Percentiles rank a stretch among this genome's conserved stretches.
Conservation (phyloP, 768 basidiomycete species). For the Antrodiella citrinella region DNA sequence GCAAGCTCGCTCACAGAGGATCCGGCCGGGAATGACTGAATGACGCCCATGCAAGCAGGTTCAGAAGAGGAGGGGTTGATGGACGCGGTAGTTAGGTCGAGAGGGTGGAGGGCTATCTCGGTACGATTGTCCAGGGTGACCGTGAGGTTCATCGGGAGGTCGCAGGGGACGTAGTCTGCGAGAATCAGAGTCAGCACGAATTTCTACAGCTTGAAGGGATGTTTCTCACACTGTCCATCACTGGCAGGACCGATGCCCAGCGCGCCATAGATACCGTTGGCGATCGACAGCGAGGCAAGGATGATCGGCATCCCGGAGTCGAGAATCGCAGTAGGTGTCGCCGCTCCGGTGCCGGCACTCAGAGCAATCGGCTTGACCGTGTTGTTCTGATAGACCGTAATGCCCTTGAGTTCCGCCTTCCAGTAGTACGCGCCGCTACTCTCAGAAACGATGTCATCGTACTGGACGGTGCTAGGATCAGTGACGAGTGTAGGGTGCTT, state of each 20-base stretch:
- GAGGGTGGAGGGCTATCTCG: conserved; percentile 60
- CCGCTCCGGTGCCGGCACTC: conserved; percentile 28
- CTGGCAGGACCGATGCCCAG: conserved; percentile 48
- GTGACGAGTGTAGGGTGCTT: conserved; percentile 51
- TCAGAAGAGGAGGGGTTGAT: conserved; percentile 27
- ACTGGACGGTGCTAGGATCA: conserved; percentile 44
- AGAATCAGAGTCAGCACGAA: conserved; percentile 6
- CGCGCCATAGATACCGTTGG: conserved; percentile 75
- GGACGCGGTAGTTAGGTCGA: conserved; percentile 48
- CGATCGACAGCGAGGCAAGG: conserved; percentile 48
- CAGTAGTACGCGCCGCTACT: conserved; percentile 44
- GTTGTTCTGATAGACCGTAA: conserved; percentile 54
- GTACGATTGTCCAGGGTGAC: conserved; percentile 53
- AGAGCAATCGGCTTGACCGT: conserved; percentile 31
- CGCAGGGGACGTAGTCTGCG: conserved; percentile 69
- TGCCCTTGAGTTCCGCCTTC: conserved; percentile 49
- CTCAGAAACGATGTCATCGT: conserved; percentile 37
- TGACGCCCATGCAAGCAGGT: conserved; percentile 56
- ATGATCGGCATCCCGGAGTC: conserved; percentile 69
- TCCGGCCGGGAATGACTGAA: conserved; percentile 48
- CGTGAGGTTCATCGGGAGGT: conserved; percentile 61
- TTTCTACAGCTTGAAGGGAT: neutral
- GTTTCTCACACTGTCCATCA: conserved; percentile 56
- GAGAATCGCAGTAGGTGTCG: conserved; percentile 56
- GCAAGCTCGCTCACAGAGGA: conserved; percentile 30